A percentile compares a stretch with the other conserved stretches of the same genome.
Conservation (phyloP, 257 asterid genomes). For the Gynochthodes officinalis region DNA sequence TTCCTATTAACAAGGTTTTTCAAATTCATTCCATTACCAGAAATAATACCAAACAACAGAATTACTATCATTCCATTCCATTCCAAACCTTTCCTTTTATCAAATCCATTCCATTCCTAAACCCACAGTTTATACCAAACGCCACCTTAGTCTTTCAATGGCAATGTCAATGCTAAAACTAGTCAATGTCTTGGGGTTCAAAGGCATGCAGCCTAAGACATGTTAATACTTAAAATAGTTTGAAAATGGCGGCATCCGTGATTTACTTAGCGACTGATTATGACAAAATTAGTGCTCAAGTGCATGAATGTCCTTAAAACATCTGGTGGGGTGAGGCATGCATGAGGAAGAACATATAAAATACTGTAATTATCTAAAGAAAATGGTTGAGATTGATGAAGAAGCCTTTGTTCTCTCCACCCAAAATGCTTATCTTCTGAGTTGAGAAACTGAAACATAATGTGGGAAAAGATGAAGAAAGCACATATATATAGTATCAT, state of each 20-base stretch:
- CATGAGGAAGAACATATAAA: neutral
- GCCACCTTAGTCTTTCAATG: neutral
- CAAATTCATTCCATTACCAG: too few species aligned
- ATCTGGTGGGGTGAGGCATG: neutral
- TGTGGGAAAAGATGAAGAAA: slow-evolving; percentile 14
- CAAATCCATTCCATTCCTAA: too few species aligned
- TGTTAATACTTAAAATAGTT: too few species aligned
- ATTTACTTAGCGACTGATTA: neutral
- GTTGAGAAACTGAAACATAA: slow-evolving; percentile 19
- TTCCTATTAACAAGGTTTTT: too few species aligned
- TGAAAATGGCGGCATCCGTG: neutral
- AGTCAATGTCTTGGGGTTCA: neutral
- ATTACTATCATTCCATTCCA: too few species aligned
- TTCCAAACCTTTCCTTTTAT: too few species aligned
- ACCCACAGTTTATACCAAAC: too few species aligned
- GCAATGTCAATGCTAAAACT: neutral
- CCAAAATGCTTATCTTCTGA: slow-evolving; percentile 25
- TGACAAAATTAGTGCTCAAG: neutral
- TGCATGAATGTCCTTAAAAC: slow-evolving; percentile 4
- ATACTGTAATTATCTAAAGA: neutral
- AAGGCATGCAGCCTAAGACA: too few species aligned
- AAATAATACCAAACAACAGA: too few species aligned
- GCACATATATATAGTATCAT: slow-evolving; percentile 7
- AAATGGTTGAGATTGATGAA: slow-evolving; percentile 15
- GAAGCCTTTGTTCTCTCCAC: slow-evolving; percentile 2